These are phyloP conservation scores for Schrenkiella parvula DNA, from an alignment of 345 rosid genomes.

Conservation along the genomic window DNA sequence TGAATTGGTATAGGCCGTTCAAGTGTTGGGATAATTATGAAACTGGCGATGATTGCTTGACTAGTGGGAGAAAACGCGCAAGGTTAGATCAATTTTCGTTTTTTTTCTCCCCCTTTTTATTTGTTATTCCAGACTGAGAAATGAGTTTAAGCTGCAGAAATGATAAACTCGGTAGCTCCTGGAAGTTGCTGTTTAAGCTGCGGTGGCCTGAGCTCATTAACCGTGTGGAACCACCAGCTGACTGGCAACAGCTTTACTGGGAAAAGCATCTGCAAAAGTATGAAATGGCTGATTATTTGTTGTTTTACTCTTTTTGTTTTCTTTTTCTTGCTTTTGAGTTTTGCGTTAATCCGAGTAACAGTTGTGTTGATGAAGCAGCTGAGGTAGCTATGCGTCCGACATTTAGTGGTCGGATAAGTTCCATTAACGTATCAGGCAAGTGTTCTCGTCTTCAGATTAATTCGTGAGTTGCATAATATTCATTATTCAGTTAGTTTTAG, in stretches of 20 bases:
- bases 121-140: neutral
- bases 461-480: neutral
- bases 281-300: conserved; percentile 1
- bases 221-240: conserved; percentile 30
- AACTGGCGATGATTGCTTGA: conserved; percentile 29
- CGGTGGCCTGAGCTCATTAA: conserved; percentile 59
- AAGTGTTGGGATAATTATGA: conserved; percentile 43
- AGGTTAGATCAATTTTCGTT: conserved; percentile 39
- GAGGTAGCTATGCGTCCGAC: conserved; percentile 64
- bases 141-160: conserved; percentile 32
- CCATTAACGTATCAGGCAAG: conserved; percentile 56
- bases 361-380: conserved; percentile 90
- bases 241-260: conserved; percentile 82
- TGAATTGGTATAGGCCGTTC: conserved; percentile 54
- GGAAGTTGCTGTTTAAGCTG: conserved; percentile 57
- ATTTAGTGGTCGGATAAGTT: conserved; percentile 52
- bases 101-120: neutral
- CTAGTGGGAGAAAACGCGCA: conserved; percentile 53
- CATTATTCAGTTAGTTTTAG: conserved; percentile 6
- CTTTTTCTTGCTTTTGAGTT: neutral
- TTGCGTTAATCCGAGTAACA: conserved; percentile 37
- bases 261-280: conserved; percentile 78
- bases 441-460: neutral
- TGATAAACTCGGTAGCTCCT: conserved; percentile 43
- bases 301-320: neutral